phyloP scores from a whole-genome alignment of 495 filamentous ascomycete genomes.

The Platismatia glauca region DNA sequence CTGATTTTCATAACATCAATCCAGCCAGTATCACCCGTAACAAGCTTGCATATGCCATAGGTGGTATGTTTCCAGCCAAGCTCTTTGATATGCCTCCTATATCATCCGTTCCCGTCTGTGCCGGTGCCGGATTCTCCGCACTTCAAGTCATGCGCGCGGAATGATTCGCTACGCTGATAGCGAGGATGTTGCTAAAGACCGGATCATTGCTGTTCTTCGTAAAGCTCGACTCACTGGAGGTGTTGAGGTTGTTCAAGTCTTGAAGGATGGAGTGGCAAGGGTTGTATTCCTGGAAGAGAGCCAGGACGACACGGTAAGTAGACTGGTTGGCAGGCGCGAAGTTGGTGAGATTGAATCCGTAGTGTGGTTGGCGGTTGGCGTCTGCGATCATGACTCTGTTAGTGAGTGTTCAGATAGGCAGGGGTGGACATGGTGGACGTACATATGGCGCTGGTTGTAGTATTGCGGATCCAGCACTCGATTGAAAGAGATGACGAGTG shows the following conservation, averaged over 20 bases:
- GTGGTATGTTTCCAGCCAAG: background rate
- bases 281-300: slow-evolving; percentile 1
- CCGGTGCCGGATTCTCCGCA: background rate
- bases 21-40: background rate
- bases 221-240: background rate
- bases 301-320: background rate
- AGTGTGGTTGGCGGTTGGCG: background rate
- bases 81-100: background rate
- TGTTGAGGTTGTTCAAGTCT: background rate
- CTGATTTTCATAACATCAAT: background rate
- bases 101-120: background rate
- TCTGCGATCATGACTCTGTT: background rate
- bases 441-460: background rate
- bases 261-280: slow-evolving; percentile 1
- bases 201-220: background rate
- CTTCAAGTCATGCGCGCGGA: background rate
- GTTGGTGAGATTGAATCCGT: background rate
- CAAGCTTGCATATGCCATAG: background rate
- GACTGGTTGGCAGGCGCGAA: background rate
- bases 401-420: background rate
- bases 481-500: background rate
- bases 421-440: background rate
- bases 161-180: background rate
- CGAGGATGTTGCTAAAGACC: background rate
- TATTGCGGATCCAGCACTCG: slow-evolving; percentile 5